These are phyloP conservation scores for Apophysomyces trapeziformis DNA, from an alignment of 371 early-diverging fungal species.

Conservation along the genomic window DNA sequence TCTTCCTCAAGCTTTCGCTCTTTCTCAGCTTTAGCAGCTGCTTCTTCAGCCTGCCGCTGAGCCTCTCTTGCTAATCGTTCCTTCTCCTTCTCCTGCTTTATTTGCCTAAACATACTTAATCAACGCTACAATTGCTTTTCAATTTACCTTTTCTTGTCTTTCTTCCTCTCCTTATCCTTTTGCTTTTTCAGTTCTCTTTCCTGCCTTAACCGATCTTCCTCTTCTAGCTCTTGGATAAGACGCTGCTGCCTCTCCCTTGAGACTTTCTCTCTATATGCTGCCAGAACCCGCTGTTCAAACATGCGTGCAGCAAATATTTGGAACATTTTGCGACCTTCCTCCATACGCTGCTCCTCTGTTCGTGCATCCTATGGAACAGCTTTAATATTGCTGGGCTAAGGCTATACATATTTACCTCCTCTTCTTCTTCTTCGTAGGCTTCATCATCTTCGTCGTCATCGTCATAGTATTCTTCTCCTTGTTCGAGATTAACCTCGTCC, in stretches of 20 bases:
- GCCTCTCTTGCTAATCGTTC: constrained; percentile 44
- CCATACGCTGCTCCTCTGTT: constrained; percentile 87
- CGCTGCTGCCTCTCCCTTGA: constrained; percentile 82
- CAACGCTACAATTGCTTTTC: constrained; percentile 27
- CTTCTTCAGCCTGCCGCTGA: constrained; percentile 44
- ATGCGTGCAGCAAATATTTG: constrained; percentile 94
- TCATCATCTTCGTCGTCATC: constrained; percentile 65
- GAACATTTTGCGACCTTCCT: constrained; percentile 91
- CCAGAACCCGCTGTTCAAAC: constrained; percentile 93
- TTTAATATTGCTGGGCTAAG: not conserved
- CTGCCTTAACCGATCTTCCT: constrained; percentile 75
- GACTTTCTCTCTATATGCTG: constrained; percentile 91
- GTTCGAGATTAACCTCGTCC: constrained; percentile 53
- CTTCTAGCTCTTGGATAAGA: constrained; percentile 80
- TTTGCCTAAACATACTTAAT: constrained; percentile 24
- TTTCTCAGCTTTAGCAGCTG: constrained; percentile 32
- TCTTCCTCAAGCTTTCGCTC: constrained; percentile 49
- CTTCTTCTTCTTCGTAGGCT: constrained; percentile 64
- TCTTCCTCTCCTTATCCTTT: constrained; percentile 69
- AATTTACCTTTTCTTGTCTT: constrained; percentile 57
- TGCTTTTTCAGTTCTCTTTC: constrained; percentile 72
- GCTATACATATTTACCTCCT: constrained; percentile 41
- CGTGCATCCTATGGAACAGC: constrained; percentile 59
- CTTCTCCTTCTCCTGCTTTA: constrained; percentile 48
- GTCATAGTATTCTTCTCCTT: constrained; percentile 36